Conservation (phyloP, 345 rosid genomes). For the Pistacia vera region DNA sequence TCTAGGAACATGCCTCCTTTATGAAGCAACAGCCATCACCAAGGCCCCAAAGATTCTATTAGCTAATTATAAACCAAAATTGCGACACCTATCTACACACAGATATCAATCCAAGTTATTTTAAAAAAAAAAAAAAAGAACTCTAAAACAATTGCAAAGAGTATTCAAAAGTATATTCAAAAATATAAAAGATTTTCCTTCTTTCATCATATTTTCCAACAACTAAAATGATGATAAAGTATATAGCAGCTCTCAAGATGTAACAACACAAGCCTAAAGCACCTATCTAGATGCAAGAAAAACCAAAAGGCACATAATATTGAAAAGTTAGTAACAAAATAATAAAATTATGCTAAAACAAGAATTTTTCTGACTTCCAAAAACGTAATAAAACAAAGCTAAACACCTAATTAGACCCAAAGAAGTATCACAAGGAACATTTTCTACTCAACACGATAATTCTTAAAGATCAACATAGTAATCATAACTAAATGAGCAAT, state of each 20-base stretch:
- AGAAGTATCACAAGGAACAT: constrained; percentile 2
- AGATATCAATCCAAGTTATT: constrained; percentile 5
- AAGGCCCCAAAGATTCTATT: constrained; percentile 2
- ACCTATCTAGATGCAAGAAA: background rate
- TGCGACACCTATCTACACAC: background rate
- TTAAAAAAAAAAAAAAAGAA: background rate
- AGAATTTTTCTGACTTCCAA: background rate
- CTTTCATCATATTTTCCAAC: background rate
- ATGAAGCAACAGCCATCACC: background rate
- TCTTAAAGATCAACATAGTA: background rate
- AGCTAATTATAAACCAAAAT: background rate
- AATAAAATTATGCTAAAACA: background rate
- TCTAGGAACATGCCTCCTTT: background rate
- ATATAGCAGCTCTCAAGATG: constrained; percentile 1
- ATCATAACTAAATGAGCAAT: background rate
- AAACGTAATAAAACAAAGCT: background rate
- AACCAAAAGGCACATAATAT: background rate
- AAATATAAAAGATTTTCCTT: background rate
- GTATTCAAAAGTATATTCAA: background rate
- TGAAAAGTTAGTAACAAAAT: background rate
- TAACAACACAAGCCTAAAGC: background rate
- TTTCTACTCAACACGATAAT: background rate
- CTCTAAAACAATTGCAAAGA: background rate
- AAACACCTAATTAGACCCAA: background rate
- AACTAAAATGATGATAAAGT: background rate